Conservation (phyloP, 331 rosid species). For the Ulmus americana region DNA sequence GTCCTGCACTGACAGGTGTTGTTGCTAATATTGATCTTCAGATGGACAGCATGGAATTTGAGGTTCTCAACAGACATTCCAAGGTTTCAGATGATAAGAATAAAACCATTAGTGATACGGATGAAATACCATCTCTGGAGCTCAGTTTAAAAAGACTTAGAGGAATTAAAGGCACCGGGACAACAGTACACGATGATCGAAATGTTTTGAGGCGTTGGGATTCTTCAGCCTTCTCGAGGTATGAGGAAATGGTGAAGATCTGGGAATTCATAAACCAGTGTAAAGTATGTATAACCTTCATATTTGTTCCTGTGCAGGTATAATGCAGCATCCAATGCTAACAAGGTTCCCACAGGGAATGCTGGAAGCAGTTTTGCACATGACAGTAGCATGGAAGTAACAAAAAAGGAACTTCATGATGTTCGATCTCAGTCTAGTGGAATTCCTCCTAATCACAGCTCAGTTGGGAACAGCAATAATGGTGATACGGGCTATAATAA, state of each 20-base stretch:
- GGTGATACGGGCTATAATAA: slow-evolving; percentile 69
- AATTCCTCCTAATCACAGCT: slow-evolving; percentile 62
- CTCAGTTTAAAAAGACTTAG: slow-evolving; percentile 71
- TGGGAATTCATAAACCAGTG: neutral
- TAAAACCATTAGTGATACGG: slow-evolving; percentile 34
- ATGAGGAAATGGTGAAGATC: slow-evolving; percentile 3
- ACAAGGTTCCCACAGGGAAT: slow-evolving; percentile 52
- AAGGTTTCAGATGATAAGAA: slow-evolving; percentile 34
- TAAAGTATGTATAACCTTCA: neutral
- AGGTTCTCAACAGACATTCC: slow-evolving; percentile 36
- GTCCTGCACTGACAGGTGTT: slow-evolving; percentile 39
- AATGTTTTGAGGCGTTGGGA: slow-evolving; percentile 70
- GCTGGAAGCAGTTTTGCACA: slow-evolving; percentile 59
- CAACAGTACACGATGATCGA: slow-evolving; percentile 49
- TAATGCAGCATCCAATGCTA: slow-evolving; percentile 49
- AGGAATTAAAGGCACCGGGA: slow-evolving; percentile 47
- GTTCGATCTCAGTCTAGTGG: slow-evolving; percentile 53
- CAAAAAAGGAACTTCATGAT: slow-evolving; percentile 44
- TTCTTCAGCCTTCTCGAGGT: slow-evolving; percentile 85
- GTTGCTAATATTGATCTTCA: slow-evolving; percentile 35
- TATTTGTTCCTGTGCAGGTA: slow-evolving; percentile 40
- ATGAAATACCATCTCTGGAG: slow-evolving; percentile 52
- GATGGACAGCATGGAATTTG: slow-evolving; percentile 44
- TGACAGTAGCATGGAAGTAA: slow-evolving; percentile 40
- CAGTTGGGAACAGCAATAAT: slow-evolving; percentile 62